Evolutionary conservation across 73 alveolate species (phyloP), one percentile per base, ranked within the genome.

Genomic region (Halteria grandinella): DNA sequence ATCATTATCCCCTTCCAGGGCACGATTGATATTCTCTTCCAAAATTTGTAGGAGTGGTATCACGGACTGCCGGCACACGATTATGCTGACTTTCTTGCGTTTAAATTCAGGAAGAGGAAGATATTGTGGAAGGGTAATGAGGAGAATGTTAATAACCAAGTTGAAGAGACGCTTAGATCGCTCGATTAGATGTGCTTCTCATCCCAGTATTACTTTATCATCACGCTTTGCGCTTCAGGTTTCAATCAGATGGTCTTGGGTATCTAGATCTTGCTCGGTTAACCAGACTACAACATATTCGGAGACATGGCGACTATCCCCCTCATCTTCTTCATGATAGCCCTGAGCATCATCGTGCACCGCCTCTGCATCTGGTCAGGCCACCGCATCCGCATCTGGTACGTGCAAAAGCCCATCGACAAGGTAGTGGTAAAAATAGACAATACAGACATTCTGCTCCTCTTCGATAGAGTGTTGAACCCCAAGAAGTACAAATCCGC

Each of bases 101-200:
- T 52, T 79, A 72, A 91, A 55, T 92, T 84, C 74, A 75, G 64
- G 43, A 69, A 72, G 32, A 86, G 98, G 55, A 89, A 91, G 18
- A 64, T 88, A 31, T 53, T 91, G 53, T 92, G 98, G 97, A 84
- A 84, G 62, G 90, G 91, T 50, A 83, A 80, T 60, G 97, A 92
- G 44, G 83, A 74, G 17, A 78, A 64, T 37, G 70, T 63, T 0
- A 91, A 92, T 62, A 47, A 51, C 34, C 69, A 48, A 62, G 78
- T 92, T 47, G 96, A 60, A 5, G 91, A 75, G 28, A 28, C 63
- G 0, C 63, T 69, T 34, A 49, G 88, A 21, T 47, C 78, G 32
- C 51, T 92, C 77, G 91, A 86, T 55, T 76, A 91, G 76, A 84
- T 92, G 17, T 91, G 98, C 60, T 92, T 92, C 76, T 85, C 95